A percentile compares a stretch with the other conserved stretches of the same genome.
Evolutionary conservation across 345 rosid species (phyloP).

Genomic region (Rhizophora mangle): DNA sequence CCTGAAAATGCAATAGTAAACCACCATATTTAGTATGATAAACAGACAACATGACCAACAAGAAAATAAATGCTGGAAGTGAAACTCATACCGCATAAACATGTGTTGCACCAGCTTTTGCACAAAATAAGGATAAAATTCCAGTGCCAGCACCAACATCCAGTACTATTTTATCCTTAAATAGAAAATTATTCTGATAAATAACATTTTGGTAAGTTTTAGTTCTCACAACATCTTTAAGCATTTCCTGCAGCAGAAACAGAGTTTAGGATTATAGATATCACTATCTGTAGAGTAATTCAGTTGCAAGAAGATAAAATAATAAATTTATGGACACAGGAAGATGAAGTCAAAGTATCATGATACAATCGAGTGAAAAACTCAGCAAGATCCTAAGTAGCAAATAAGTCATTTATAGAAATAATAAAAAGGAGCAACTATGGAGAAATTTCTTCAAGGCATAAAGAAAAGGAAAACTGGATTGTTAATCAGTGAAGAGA

Average conservation of each 20-base stretch:
- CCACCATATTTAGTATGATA: conserved; percentile 6
- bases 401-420: background rate
- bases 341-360: background rate
- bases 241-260: conserved; percentile 75
- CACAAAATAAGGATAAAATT: conserved; percentile 92
- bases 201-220: conserved; percentile 95
- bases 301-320: background rate
- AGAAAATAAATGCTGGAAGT: background rate
- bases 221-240: conserved; percentile 92
- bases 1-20: conserved; percentile 35
- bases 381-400: background rate
- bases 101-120: conserved; percentile 92
- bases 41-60: background rate
- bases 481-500: no score
- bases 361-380: background rate
- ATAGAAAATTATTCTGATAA: conserved; percentile 83
- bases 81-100: conserved; percentile 69
- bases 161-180: conserved; percentile 85
- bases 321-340: background rate
- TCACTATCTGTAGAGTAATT: background rate
- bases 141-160: conserved; percentile 99
- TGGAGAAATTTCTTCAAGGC: background rate
- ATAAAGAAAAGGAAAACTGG: no score
- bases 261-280: background rate
- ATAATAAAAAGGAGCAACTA: background rate